Base-by-base conservation (phyloP, 148 eudicot genomes). In the Tetragonia tetragonoides region DNA sequence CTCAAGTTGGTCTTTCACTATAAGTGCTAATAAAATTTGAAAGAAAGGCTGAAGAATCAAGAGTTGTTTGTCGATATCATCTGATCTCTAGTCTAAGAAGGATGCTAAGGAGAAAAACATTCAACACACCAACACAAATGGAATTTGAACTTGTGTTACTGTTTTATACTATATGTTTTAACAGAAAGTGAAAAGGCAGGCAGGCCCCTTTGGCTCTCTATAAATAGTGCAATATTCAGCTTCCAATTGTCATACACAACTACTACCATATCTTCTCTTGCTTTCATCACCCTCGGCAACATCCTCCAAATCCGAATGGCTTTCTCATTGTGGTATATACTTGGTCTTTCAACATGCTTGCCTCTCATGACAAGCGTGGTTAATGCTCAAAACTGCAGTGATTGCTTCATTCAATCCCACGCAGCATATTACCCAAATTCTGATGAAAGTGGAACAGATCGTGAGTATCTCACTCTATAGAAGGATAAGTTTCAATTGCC, bases 351-450 rank as follows among this genome's bases (percentile, higher is more conserved):
- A 18, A 78, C 80, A 62, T 49, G 49, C 66, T 78, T 80, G 76
- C 73, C 81, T 62, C 70, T 80, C 28, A 34, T 84, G 70, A 81
- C 59, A 74, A 70, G 84, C 69, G 47, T 53, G 15, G 85, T 82
- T 5, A 76, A 86, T 40, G 88, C 90, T 41, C 88, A 83, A 73
- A 87, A 83, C 67, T 88, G 93, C 62, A 79, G 66, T 3, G 89
- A 84, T 75, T 89, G 89, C 70, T 92, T 90, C 67, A 65, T 80
- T 74, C 87, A 67, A n/a, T 92, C 97, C 11, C 86, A 88, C 12
- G 94, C 97, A 70, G 73, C 90, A 20, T 80, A 88, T 81, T 88
- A 92, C 74, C 85, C 89, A 0, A 85, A 81, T 78, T 86, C 94
- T 75, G 89, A 82, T 51, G 84, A 84, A 75, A 70, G 81, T 3